phyloP scores from a whole-genome alignment of 2,329 filamentous ascomycete species.

The Fusarium sterilihyphosum region DNA sequence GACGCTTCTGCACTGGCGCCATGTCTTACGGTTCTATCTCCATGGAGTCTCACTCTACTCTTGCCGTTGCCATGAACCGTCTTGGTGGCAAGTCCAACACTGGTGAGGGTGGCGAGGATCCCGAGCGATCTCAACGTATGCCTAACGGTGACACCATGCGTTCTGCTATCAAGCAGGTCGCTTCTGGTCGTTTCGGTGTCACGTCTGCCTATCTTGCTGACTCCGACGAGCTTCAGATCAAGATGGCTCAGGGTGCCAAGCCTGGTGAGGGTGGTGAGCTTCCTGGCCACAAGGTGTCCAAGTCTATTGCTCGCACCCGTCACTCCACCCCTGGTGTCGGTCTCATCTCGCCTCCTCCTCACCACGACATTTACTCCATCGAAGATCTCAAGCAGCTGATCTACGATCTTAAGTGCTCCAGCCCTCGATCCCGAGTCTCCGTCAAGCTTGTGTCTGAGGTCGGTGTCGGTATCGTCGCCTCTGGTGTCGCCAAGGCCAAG shows the following conservation, averaged over 20 bases:
- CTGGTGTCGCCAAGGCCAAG: conserved; percentile 97
- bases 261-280: conserved; percentile 97
- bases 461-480: conserved; percentile 96
- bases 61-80: conserved; percentile 96
- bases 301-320: conserved; percentile 91
- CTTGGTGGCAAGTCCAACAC: conserved; percentile 98
- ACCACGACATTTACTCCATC: conserved; percentile 99
- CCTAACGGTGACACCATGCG: conserved; percentile 96
- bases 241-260: conserved; percentile 99
- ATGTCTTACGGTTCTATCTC: conserved; percentile 99
- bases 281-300: conserved; percentile 95
- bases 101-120: conserved; percentile 95
- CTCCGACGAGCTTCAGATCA: conserved; percentile 96
- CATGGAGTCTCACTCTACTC: conserved; percentile 96
- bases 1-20: conserved; percentile 94
- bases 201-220: conserved; percentile 95
- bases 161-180: conserved; percentile 97
- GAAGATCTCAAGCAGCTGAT: conserved; percentile 98
- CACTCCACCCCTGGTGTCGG: conserved; percentile 97
- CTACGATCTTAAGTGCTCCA: conserved; percentile 96
- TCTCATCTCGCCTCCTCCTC: conserved; percentile 93
- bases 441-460: conserved; percentile 98
- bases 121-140: conserved; percentile 86
- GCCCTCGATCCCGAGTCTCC: conserved; percentile 89
- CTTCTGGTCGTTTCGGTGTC: conserved; percentile 94